Evolutionary conservation across 2,329 filamentous ascomycete genomes (phyloP).

Genomic region (Claviceps monticola): DNA sequence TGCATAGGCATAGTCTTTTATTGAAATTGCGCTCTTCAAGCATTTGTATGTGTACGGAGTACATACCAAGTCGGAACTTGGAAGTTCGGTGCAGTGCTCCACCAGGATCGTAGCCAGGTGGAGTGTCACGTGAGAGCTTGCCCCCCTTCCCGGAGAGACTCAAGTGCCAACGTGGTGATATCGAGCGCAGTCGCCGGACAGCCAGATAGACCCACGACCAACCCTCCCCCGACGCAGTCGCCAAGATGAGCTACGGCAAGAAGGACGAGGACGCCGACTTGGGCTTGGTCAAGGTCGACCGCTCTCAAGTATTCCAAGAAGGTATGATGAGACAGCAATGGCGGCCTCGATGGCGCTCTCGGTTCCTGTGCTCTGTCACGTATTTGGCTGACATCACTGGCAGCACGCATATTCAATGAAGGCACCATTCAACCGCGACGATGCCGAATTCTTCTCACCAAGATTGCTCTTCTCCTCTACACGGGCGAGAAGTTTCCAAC

Average conservation of each 20-base stretch:
- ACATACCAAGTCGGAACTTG: no score
- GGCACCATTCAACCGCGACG: conserved; percentile 91
- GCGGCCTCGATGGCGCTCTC: neutral
- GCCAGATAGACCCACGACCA: conserved; percentile 20
- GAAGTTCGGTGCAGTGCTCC: no score
- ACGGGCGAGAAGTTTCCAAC: conserved; percentile 94
- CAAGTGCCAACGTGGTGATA: conserved; percentile 26
- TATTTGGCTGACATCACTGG: conserved; percentile 4
- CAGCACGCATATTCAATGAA: conserved; percentile 93
- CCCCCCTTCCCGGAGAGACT: conserved; percentile 18
- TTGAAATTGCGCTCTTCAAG: no score
- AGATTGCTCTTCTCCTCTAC: conserved; percentile 91
- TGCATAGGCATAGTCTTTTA: no score
- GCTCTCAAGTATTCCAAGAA: conserved; percentile 97
- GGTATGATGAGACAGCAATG: conserved; percentile 39
- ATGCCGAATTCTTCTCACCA: conserved; percentile 95
- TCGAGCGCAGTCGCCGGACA: conserved; percentile 15
- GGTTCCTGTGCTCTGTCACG: neutral
- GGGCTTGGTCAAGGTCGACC: conserved; percentile 90
- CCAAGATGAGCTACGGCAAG: conserved; percentile 90
- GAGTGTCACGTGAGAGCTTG: conserved; percentile 19
- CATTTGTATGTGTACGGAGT: no score
- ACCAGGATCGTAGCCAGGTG: conserved; percentile 7
- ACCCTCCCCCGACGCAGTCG: conserved; percentile 19
- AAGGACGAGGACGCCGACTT: conserved; percentile 97